A percentile compares a stretch with the other conserved stretches of the same genome.
Evolutionary conservation across 2,329 filamentous ascomycete genomes (phyloP).

Genomic region (Remersonia thermophila): DNA sequence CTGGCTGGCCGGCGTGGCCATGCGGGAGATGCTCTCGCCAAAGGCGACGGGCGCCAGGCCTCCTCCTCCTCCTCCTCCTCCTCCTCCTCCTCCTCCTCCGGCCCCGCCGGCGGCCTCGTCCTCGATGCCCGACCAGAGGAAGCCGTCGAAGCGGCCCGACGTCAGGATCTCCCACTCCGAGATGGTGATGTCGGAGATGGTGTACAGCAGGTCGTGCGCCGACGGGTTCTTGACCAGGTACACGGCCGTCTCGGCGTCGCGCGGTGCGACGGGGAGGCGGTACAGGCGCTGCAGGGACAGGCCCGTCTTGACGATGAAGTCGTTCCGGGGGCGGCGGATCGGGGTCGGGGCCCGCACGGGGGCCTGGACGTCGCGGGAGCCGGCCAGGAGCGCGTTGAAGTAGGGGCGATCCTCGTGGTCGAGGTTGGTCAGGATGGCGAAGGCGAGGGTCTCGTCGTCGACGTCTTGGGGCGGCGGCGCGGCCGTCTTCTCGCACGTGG

Average conservation of each 20-base stretch:
- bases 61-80: too few species aligned
- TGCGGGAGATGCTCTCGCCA: slow-evolving; percentile 30
- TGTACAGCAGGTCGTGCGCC: slow-evolving; percentile 77
- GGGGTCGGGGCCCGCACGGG: slow-evolving; percentile 57
- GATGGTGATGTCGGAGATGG: slow-evolving; percentile 73
- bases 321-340: slow-evolving; percentile 50
- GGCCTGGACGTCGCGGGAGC: slow-evolving; percentile 43
- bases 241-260: slow-evolving; percentile 75
- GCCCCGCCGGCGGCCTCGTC: too few species aligned
- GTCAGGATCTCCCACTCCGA: slow-evolving; percentile 96
- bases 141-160: slow-evolving; percentile 89
- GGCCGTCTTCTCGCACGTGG: slow-evolving; percentile 60
- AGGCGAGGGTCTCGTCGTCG: slow-evolving; percentile 85
- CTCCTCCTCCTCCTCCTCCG: too few species aligned
- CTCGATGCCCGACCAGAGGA: slow-evolving; percentile 86
- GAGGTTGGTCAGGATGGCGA: slow-evolving; percentile 85
- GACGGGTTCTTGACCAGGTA: slow-evolving; percentile 73
- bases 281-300: slow-evolving; percentile 77
- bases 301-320: slow-evolving; percentile 63
- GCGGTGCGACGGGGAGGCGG: slow-evolving; percentile 56
- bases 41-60: slow-evolving; percentile 8
- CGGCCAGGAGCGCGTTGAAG: slow-evolving; percentile 68
- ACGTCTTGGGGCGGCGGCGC: slow-evolving; percentile 73
- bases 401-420: slow-evolving; percentile 61
- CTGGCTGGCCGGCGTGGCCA: slow-evolving; percentile 38